A percentile compares a stretch with the other conserved stretches of the same genome.
These are phyloP conservation scores for Strobilomyces echinocephalus DNA, from an alignment of 768 basidiomycete species.

Conservation along the genomic window DNA sequence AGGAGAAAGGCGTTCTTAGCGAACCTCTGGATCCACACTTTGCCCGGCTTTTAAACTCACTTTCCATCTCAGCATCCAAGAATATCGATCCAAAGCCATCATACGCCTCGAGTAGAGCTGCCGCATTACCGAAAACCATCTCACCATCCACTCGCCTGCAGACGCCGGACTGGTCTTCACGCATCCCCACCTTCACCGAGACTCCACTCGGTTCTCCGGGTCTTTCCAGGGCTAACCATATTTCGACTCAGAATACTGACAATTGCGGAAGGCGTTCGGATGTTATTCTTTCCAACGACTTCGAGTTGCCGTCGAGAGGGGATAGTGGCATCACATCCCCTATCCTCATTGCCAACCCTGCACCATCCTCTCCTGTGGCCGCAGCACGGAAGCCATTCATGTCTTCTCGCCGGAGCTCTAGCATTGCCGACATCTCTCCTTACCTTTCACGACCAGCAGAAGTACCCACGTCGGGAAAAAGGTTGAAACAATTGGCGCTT, in stretches of 20 bases:
- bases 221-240: constrained; percentile 4
- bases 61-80: constrained; percentile 53
- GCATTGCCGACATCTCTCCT: constrained; percentile 64
- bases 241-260: constrained; percentile 2
- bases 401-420: constrained; percentile 37
- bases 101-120: constrained; percentile 1
- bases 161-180: constrained; percentile 32
- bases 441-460: constrained; percentile 56
- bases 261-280: constrained; percentile 4
- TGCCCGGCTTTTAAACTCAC: constrained; percentile 58
- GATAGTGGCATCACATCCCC: constrained; percentile 8
- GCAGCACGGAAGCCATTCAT: constrained; percentile 18
- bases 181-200: constrained; percentile 23
- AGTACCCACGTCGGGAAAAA: constrained; percentile 55
- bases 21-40: constrained; percentile 62
- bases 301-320: neutral
- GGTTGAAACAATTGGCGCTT: constrained; percentile 64
- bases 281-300: neutral
- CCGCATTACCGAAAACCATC: constrained; percentile 8
- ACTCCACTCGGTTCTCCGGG: constrained; percentile 3
- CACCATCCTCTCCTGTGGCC: constrained; percentile 11
- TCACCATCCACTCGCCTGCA: constrained; percentile 12
- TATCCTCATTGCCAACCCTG: neutral
- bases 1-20: constrained; percentile 23
- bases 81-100: constrained; percentile 11